Evolutionary conservation across 139 green algal genomes (phyloP).

Genomic region (Picochlorum sp.): DNA sequence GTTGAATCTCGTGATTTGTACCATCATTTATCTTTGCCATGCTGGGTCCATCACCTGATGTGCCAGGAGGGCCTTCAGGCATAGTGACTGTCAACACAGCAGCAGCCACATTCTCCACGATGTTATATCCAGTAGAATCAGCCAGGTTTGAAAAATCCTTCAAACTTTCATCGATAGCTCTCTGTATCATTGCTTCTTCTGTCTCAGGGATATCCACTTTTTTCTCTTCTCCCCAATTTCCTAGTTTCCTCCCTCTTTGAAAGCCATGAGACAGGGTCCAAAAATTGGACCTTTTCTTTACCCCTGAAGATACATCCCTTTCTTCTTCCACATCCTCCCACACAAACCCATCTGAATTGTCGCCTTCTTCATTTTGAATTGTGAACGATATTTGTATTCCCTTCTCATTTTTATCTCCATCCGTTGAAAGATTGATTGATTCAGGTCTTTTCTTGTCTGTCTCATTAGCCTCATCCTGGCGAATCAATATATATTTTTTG

Average conservation of each 20-base stretch:
- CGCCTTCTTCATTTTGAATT: slow-evolving; percentile 5
- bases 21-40: no score
- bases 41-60: no score
- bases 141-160: background rate
- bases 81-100: background rate
- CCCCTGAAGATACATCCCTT: slow-evolving; percentile 35
- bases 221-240: slow-evolving; percentile 48
- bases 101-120: background rate
- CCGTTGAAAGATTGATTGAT: no score
- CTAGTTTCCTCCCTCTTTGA: slow-evolving; percentile 73
- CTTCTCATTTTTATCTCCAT: background rate
- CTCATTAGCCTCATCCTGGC: slow-evolving; percentile 7
- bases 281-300: slow-evolving; percentile 59
- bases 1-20: no score
- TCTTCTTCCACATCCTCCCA: slow-evolving; percentile 47
- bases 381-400: background rate
- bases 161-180: slow-evolving; percentile 46
- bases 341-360: slow-evolving; percentile 11
- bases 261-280: slow-evolving; percentile 79
- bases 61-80: no score
- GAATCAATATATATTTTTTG: slow-evolving; percentile 58
- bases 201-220: background rate
- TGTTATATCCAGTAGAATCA: background rate
- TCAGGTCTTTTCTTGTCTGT: background rate
- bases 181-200: slow-evolving; percentile 51